Evolutionary conservation across 306 rosid species (phyloP).

Genomic region (Ormosia emarginata): DNA sequence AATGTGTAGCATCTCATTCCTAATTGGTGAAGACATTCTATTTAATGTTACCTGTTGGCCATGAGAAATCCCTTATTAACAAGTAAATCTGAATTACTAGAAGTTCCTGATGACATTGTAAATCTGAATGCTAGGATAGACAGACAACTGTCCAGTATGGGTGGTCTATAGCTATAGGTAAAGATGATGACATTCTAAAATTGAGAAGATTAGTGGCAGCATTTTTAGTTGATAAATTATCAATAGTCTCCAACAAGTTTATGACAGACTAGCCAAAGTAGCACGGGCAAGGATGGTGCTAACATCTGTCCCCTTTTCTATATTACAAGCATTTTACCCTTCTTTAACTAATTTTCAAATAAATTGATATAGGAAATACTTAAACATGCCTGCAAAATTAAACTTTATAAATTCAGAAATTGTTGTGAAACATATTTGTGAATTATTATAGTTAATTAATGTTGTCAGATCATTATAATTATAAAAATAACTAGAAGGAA

Average conservation of each 20-base stretch:
- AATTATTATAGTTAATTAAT: neutral
- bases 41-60: neutral
- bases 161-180: neutral
- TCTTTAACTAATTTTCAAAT: neutral
- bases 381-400: neutral
- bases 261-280: neutral
- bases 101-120: neutral
- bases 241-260: neutral
- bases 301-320: conserved; percentile 1
- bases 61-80: neutral
- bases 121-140: neutral
- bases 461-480: neutral
- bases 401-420: neutral
- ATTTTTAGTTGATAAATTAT: neutral
- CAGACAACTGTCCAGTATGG: neutral
- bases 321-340: conserved; percentile 3
- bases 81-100: too few relatives aligned
- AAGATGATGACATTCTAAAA: neutral
- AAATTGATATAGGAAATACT: neutral
- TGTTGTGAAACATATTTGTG: neutral
- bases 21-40: neutral
- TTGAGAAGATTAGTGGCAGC: neutral
- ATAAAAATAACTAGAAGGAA: neutral
- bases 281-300: neutral
- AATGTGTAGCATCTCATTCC: neutral